These are phyloP conservation scores for Chimonanthus salicifolius DNA, from an alignment of 164 flowering plant species.

Conservation along the genomic window DNA sequence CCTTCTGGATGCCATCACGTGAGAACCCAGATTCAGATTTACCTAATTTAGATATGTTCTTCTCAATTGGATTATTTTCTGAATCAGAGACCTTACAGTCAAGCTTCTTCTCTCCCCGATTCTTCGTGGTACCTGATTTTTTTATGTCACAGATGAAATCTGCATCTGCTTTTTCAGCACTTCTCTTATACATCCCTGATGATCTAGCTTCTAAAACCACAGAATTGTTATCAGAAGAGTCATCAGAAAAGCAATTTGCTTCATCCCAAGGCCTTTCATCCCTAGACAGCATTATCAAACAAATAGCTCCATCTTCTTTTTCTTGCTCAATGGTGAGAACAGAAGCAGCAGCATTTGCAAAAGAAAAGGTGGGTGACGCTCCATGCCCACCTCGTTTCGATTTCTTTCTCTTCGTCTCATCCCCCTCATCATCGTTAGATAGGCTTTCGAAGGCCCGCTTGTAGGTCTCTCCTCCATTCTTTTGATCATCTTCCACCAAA, in stretches of 20 bases:
- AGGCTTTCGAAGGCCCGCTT: slow-evolving; percentile 39
- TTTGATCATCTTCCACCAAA: slow-evolving; percentile 20
- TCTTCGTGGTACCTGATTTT: slow-evolving; percentile 18
- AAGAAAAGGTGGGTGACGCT: slow-evolving; percentile 22
- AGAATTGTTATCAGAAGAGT: slow-evolving; percentile 66
- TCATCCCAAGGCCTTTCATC: slow-evolving; percentile 46
- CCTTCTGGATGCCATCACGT: slow-evolving; percentile 21
- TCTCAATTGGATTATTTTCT: slow-evolving; percentile 21
- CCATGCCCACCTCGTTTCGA: slow-evolving; percentile 31
- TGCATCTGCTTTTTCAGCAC: neutral
- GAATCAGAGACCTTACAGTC: slow-evolving; percentile 11
- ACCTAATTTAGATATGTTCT: slow-evolving; percentile 30
- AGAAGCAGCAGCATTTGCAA: slow-evolving; percentile 40
- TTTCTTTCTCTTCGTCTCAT: slow-evolving; percentile 25
- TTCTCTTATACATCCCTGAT: slow-evolving; percentile 13
- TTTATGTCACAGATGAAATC: slow-evolving; percentile 11
- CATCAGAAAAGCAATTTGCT: slow-evolving; percentile 31
- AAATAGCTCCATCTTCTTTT: slow-evolving; percentile 68
- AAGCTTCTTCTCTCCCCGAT: slow-evolving; percentile 7
- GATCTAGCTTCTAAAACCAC: slow-evolving; percentile 58
- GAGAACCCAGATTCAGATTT: slow-evolving; percentile 23
- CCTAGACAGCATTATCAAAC: slow-evolving; percentile 82
- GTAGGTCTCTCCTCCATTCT: slow-evolving; percentile 20
- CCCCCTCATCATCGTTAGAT: slow-evolving; percentile 50
- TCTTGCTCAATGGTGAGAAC: slow-evolving; percentile 64